These are phyloP conservation scores for Heritiera littoralis DNA, from an alignment of 345 rosid species.

Conservation along the genomic window DNA sequence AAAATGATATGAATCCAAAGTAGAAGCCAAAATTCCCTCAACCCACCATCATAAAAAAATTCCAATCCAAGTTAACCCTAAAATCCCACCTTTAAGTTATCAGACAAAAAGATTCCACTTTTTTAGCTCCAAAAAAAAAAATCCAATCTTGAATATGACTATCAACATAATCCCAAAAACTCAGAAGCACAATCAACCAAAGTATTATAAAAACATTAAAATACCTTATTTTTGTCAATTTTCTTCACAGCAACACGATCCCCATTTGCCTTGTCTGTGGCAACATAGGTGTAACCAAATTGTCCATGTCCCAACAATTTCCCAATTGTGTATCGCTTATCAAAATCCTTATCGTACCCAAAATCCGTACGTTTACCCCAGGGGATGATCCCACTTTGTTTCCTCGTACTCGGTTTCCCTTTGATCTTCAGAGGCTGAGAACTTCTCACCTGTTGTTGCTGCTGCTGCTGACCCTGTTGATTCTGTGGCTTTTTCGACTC, in stretches of 20 bases:
- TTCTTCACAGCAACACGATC: slow-evolving; percentile 88
- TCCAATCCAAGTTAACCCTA: slow-evolving; percentile 7
- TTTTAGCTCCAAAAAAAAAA: too few species aligned
- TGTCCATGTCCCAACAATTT: slow-evolving; percentile 88
- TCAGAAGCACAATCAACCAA: slow-evolving; percentile 6
- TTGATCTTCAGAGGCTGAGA: slow-evolving; percentile 17
- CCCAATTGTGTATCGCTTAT: slow-evolving; percentile 62
- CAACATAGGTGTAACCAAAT: slow-evolving; percentile 88
- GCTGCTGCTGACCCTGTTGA: slow-evolving; percentile 18
- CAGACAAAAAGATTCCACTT: neutral
- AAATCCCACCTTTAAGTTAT: neutral
- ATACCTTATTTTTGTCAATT: slow-evolving; percentile 83
- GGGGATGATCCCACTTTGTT: slow-evolving; percentile 48
- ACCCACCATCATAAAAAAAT: slow-evolving; percentile 8
- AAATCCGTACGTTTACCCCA: slow-evolving; percentile 77
- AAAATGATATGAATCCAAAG: neutral
- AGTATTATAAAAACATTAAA: neutral
- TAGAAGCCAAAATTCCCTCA: neutral
- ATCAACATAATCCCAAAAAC: neutral
- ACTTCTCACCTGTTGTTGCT: slow-evolving; percentile 13
- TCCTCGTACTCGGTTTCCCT: slow-evolving; percentile 4
- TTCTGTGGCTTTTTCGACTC: slow-evolving; percentile 1
- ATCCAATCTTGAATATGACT: neutral
- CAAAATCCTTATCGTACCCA: slow-evolving; percentile 81
- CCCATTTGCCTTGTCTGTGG: slow-evolving; percentile 61